A percentile compares a stretch with the other conserved stretches of the same genome.
These are phyloP conservation scores for Amniculicola lignicola DNA, from an alignment of 495 filamentous ascomycete species.

Conservation along the genomic window DNA sequence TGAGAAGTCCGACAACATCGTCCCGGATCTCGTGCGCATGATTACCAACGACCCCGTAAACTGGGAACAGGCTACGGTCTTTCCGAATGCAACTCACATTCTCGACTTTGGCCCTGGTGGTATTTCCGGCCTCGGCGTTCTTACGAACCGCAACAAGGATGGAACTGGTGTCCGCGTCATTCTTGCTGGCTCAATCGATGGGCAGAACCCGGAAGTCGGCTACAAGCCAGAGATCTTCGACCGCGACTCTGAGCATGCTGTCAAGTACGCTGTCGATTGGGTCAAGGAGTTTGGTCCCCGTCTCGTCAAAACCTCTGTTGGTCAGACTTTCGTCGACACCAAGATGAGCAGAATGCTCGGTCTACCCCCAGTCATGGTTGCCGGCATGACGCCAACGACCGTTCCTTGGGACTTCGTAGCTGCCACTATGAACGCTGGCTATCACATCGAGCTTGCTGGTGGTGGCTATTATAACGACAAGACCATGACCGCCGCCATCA, in stretches of 20 bases:
- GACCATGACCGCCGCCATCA: slow-evolving; percentile 82
- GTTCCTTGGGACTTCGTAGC: slow-evolving; percentile 94
- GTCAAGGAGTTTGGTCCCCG: slow-evolving; percentile 91
- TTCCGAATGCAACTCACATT: slow-evolving; percentile 86
- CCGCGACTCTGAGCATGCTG: slow-evolving; percentile 84
- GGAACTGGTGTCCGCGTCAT: slow-evolving; percentile 95
- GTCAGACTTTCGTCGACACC: slow-evolving; percentile 89
- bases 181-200: slow-evolving; percentile 84
- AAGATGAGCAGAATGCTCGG: slow-evolving; percentile 95
- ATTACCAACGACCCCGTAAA: slow-evolving; percentile 89
- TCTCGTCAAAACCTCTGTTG: slow-evolving; percentile 79
- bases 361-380: slow-evolving; percentile 85
- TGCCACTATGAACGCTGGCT: slow-evolving; percentile 93
- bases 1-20: slow-evolving; percentile 62
- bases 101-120: slow-evolving; percentile 95
- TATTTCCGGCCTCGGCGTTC: slow-evolving; percentile 90
- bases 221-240: slow-evolving; percentile 98
- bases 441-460: slow-evolving; percentile 85
- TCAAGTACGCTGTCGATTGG: slow-evolving; percentile 97
- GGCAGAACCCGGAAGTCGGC: slow-evolving; percentile 83
- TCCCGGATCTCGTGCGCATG: slow-evolving; percentile 82
- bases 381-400: slow-evolving; percentile 93
- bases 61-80: slow-evolving; percentile 90
- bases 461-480: slow-evolving; percentile 93
- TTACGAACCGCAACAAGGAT: slow-evolving; percentile 97